Base-by-base conservation (phyloP, 2,329 filamentous ascomycete species). In the Sporothrix dimorphospora region DNA sequence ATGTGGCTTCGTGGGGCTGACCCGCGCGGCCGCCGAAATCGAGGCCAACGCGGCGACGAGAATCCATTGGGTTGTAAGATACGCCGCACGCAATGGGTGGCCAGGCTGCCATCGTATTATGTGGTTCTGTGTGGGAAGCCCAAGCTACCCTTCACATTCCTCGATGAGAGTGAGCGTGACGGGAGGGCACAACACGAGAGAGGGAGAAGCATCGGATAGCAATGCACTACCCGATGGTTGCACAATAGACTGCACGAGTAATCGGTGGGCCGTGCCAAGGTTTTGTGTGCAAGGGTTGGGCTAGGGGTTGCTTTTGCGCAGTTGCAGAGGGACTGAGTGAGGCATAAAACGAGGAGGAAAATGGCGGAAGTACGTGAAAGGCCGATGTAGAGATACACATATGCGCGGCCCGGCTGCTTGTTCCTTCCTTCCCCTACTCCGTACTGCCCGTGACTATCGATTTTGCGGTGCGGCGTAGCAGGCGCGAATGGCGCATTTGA, bases 391-490 rank as follows among this genome's bases (percentile, higher is more conserved):
- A 61, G 57, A 40, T 61, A 14, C 34, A 11, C n/a, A 8, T 11
- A 12, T 19, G 34, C 57, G 3, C 34, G 7, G n/a, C n/a, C 34
- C 30, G 34, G 11, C 38, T 24, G 4, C 24, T 12, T 30, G 42
- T 14, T 38, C 40, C 21, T 66, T 66, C 24, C 24, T 27, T 66
- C 21, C 40, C n/a, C 12, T 16, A 14, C 27, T 4, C n/a, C 11
- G 11, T 16, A 63, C 2, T 24, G 2, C 3, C 42, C 4, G 59
- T 40, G 34, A 57, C 53, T 63, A 63, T 63, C n/a, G 34, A 42
- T 24, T 42, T 63, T 63, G 38, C 19, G 34, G 57, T 65, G 19
- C 59, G 59, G 27, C n/a, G 21, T 61, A 40, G 59, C 40, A 47
- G 61, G 42, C 40, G 61, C 40, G 42, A 30, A 30, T 9, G 61